phyloP scores from a whole-genome alignment of 106 monocot genomes.

The Gastrodia elata region DNA sequence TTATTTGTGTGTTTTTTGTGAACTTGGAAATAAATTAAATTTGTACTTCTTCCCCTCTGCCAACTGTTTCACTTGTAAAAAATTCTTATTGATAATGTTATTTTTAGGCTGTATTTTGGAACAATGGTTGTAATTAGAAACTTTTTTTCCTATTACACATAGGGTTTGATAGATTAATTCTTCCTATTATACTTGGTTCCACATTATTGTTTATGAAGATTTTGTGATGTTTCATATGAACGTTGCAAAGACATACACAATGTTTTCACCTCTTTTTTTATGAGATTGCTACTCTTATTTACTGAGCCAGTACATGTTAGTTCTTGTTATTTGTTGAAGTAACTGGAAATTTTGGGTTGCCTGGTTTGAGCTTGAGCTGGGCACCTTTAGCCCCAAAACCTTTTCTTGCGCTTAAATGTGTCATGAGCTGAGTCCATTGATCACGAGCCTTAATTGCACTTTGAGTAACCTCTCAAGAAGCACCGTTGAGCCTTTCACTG shows the following conservation, averaged over 20 bases:
- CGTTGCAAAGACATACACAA: not conserved
- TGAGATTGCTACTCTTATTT: not conserved
- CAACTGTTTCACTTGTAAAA: not conserved
- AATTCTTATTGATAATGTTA: not conserved
- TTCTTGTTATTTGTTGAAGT: no score
- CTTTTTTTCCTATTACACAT: not conserved
- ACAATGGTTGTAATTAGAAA: not conserved
- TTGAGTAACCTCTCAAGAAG: no score
- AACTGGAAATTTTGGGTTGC: no score
- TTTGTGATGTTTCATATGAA: not conserved
- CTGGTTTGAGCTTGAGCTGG: no score
- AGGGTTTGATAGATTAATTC: not conserved
- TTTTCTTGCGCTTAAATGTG: no score
- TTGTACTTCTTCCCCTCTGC: not conserved
- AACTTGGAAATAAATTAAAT: not conserved
- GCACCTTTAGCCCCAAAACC: no score
- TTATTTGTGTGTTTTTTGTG: not conserved
- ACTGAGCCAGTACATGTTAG: not conserved
- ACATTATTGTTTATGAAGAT: not conserved
- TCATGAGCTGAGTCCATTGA: no score
- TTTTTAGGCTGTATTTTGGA: not conserved
- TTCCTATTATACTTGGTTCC: not conserved
- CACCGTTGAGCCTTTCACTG: no score
- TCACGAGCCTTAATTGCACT: no score
- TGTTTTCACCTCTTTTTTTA: not conserved